These are phyloP conservation scores for Akanthomyces dipterigenus DNA, from an alignment of 2,329 filamentous ascomycete species.

Conservation along the genomic window DNA sequence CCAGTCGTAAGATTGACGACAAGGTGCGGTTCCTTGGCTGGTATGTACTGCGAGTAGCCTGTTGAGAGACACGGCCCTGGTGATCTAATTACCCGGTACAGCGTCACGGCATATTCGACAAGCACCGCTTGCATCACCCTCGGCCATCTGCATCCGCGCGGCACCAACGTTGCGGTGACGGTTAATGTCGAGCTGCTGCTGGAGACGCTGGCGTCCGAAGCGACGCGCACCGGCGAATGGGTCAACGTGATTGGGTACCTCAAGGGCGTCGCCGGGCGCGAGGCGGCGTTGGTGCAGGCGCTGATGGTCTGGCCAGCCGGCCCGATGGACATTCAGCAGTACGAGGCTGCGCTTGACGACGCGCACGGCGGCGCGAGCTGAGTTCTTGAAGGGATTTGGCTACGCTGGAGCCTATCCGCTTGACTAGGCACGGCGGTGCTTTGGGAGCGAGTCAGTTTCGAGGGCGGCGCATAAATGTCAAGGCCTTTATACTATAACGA, in stretches of 20 bases:
- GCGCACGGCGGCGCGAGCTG: background rate
- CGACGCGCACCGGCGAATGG: constrained; percentile 73
- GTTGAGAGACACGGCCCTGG: background rate
- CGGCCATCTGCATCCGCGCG: constrained; percentile 56
- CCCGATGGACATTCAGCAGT: constrained; percentile 62
- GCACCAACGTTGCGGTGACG: constrained; percentile 39
- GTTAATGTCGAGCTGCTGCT: constrained; percentile 71
- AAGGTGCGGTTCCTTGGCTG: constrained; percentile 92
- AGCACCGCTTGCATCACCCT: constrained; percentile 57
- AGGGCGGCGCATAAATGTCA: too few relatives aligned
- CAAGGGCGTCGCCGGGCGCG: constrained; percentile 22
- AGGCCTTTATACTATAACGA: background rate
- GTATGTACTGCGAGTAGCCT: constrained; percentile 46
- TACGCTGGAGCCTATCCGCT: background rate
- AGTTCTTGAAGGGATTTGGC: background rate
- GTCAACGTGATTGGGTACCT: constrained; percentile 84
- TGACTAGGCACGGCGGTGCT: background rate
- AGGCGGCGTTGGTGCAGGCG: constrained; percentile 54
- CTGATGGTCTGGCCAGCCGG: constrained; percentile 72
- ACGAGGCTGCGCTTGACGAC: constrained; percentile 53
- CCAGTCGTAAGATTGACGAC: constrained; percentile 44
- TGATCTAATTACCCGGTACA: constrained; percentile 20
- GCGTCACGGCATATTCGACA: constrained; percentile 45
- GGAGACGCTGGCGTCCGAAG: constrained; percentile 52
- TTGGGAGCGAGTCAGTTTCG: background rate